These are phyloP conservation scores for Cyclospora cayetanensis DNA, from an alignment of 169 alveolate genomes.

Conservation along the genomic window DNA sequence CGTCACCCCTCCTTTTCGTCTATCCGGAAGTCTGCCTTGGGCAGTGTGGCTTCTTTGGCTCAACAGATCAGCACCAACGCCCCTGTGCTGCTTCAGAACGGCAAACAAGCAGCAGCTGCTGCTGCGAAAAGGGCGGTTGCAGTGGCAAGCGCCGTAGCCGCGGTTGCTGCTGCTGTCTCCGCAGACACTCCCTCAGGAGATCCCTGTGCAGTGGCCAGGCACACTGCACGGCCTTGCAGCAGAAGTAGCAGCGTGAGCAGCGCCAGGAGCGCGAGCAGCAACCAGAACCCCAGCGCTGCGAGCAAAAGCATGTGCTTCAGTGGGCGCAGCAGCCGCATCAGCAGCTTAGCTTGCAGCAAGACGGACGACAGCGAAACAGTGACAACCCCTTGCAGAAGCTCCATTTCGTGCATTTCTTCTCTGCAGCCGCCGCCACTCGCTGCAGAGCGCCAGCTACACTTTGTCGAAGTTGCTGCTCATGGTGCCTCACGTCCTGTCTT, in stretches of 20 bases:
- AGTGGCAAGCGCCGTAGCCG: background rate
- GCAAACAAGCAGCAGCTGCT: constrained; percentile 19
- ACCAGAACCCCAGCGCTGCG: background rate
- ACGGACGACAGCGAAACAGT: too few species aligned
- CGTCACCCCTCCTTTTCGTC: constrained; percentile 2
- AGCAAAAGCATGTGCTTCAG: background rate
- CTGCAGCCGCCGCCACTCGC: background rate
- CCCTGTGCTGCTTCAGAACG: constrained; percentile 26
- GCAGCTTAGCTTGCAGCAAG: background rate
- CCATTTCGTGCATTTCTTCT: constrained; percentile 2
- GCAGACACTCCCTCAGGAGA: background rate
- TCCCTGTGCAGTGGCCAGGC: too few species aligned
- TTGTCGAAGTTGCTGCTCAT: background rate
- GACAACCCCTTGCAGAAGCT: too few species aligned
- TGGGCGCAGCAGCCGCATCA: background rate
- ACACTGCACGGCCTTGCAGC: background rate
- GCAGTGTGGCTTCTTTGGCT: background rate
- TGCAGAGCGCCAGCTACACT: background rate
- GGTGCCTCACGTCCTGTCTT: background rate
- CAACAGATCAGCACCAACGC: background rate
- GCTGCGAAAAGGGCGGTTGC: background rate
- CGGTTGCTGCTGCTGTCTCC: constrained; percentile 4
- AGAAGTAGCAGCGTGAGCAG: constrained; percentile 7
- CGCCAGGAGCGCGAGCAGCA: constrained; percentile 28
- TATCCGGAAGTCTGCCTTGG: background rate